These are phyloP conservation scores for Penicilliopsis zonata DNA, from an alignment of 495 filamentous ascomycete genomes.

Conservation along the genomic window DNA sequence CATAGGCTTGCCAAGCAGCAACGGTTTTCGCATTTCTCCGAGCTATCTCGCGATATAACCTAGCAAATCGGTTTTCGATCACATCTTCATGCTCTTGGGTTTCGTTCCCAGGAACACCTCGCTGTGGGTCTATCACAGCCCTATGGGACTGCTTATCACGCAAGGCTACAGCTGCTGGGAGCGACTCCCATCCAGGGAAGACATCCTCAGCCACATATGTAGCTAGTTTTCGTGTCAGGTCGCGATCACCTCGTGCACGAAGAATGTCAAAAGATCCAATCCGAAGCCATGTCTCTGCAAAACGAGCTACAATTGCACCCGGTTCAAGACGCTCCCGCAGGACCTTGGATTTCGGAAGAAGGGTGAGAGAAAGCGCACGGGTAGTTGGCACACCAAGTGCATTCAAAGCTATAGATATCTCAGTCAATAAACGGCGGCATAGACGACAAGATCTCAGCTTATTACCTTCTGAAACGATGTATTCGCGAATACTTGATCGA, in stretches of 20 bases:
- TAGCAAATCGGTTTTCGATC: slow-evolving; percentile 74
- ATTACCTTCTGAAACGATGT: slow-evolving; percentile 69
- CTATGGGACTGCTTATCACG: slow-evolving; percentile 17
- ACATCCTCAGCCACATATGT: slow-evolving; percentile 80
- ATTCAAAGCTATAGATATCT: slow-evolving; percentile 44
- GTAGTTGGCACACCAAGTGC: slow-evolving; percentile 79
- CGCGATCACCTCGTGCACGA: slow-evolving; percentile 67
- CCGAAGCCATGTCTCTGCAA: slow-evolving; percentile 83
- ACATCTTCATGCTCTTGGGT: slow-evolving; percentile 50
- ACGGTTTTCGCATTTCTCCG: slow-evolving; percentile 81
- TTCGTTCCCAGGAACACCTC: slow-evolving; percentile 40
- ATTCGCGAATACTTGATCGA: slow-evolving; percentile 84
- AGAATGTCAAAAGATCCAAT: slow-evolving; percentile 92
- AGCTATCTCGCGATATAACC: slow-evolving; percentile 79
- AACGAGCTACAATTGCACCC: slow-evolving; percentile 81
- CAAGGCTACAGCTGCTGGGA: slow-evolving; percentile 44
- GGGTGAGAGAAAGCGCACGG: slow-evolving; percentile 67
- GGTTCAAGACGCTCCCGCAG: slow-evolving; percentile 78
- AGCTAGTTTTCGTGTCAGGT: slow-evolving; percentile 56
- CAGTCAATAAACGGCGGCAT: slow-evolving; percentile 3
- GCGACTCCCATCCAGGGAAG: slow-evolving; percentile 67
- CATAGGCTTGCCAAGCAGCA: slow-evolving; percentile 92
- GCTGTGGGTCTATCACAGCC: slow-evolving; percentile 27
- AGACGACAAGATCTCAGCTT: slow-evolving; percentile 1
- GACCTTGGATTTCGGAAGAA: slow-evolving; percentile 61